These are phyloP conservation scores for Blastobotrys illinoisensis DNA, from an alignment of 1,139 yeast genomes.

Conservation along the genomic window DNA sequence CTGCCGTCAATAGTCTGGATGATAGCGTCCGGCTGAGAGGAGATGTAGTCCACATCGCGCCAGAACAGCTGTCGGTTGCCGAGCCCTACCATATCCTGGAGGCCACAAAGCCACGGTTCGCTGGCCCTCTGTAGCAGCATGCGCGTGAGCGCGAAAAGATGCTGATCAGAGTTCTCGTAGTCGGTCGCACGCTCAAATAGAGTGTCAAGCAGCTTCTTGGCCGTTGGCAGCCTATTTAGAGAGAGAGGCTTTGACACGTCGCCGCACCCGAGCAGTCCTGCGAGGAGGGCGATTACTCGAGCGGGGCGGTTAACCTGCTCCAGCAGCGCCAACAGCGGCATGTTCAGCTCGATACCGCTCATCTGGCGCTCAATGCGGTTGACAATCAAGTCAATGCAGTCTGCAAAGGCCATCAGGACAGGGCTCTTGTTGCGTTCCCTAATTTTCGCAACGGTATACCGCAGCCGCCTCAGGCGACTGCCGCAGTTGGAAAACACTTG, in stretches of 20 bases:
- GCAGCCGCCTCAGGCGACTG: constrained; percentile 23
- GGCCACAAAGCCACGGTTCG: constrained; percentile 23
- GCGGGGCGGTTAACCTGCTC: constrained; percentile 17
- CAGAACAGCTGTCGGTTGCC: constrained; percentile 16
- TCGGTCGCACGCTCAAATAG: constrained; percentile 20
- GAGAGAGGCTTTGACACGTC: constrained; percentile 21
- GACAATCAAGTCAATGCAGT: constrained; percentile 24
- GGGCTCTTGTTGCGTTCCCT: constrained; percentile 16
- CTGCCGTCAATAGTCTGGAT: constrained; percentile 11
- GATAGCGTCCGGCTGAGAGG: constrained; percentile 11
- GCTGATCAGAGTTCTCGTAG: constrained; percentile 20
- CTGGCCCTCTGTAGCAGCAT: constrained; percentile 20
- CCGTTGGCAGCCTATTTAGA: constrained; percentile 24
- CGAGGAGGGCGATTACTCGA: constrained; percentile 20
- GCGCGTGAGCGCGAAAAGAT: constrained; percentile 17
- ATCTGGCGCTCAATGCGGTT: constrained; percentile 15
- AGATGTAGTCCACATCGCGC: constrained; percentile 10
- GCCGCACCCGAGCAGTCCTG: constrained; percentile 30
- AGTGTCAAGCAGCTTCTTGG: constrained; percentile 24
- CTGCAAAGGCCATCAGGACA: constrained; percentile 27
- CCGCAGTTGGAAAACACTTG: constrained; percentile 24
- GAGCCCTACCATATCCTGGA: constrained; percentile 22
- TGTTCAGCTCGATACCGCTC: not conserved
- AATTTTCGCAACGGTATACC: constrained; percentile 20
- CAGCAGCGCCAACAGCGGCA: constrained; percentile 16